Evolutionary conservation across 768 basidiomycete species (phyloP).

Genomic region (Guyanaporus albipodus): DNA sequence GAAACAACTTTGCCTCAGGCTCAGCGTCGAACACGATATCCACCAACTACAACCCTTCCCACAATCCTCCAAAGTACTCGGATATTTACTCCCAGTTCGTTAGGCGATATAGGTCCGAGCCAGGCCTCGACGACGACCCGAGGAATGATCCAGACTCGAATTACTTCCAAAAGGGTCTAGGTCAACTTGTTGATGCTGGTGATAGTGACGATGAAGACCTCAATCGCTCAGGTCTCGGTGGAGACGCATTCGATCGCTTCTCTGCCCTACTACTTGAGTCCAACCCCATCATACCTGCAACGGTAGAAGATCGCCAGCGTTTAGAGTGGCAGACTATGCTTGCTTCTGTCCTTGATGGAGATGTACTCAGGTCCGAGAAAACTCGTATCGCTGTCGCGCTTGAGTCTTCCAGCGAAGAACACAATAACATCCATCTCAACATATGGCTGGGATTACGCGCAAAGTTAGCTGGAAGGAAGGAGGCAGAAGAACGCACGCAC

Average conservation of each 20-base stretch:
- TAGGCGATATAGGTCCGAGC: conserved; percentile 64
- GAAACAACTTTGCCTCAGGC: conserved; percentile 28
- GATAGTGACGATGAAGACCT: conserved; percentile 76
- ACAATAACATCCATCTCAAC: conserved; percentile 60
- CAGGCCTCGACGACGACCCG: conserved; percentile 61
- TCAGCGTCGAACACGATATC: conserved; percentile 26
- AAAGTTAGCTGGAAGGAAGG: conserved; percentile 71
- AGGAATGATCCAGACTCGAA: conserved; percentile 81
- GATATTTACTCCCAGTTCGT: conserved; percentile 81
- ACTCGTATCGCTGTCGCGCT: conserved; percentile 83
- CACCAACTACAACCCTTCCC: conserved; percentile 28
- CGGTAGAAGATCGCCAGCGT: conserved; percentile 72
- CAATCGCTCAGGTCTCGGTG: conserved; percentile 37
- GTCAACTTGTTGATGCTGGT: conserved; percentile 63
- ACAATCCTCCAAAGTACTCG: conserved; percentile 40
- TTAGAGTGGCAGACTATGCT: conserved; percentile 97
- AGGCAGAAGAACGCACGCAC: conserved; percentile 76
- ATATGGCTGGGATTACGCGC: conserved; percentile 93
- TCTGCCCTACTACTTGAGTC: conserved; percentile 54
- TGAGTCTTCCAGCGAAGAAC: conserved; percentile 64
- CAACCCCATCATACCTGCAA: conserved; percentile 62
- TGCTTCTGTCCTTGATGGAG: conserved; percentile 87
- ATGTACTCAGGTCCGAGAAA: conserved; percentile 94
- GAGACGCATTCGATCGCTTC: conserved; percentile 48
- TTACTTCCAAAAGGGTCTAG: conserved; percentile 71